phyloP scores from a whole-genome alignment of 192 early-diverging fungal species.

The Coemansia javaensis region DNA sequence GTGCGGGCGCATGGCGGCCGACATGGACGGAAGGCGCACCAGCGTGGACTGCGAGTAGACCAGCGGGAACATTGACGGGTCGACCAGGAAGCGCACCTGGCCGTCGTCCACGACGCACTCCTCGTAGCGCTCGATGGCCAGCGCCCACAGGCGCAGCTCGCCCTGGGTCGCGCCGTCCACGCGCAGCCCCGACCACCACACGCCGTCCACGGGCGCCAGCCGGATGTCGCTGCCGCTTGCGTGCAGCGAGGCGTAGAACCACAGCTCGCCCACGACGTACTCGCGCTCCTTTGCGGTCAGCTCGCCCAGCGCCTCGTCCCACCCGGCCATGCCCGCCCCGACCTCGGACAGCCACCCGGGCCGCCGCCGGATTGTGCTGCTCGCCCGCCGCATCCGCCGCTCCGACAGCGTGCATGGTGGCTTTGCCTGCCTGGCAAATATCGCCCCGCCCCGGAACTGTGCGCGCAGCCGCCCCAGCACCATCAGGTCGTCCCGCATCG shows the following conservation, averaged over 20 bases:
- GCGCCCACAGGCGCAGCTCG: not conserved
- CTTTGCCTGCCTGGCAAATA: too few relatives aligned
- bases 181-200: slow-evolving; percentile 13
- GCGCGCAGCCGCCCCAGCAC: too few relatives aligned
- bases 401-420: not conserved
- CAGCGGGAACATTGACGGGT: slow-evolving; percentile 38
- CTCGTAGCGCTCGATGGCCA: slow-evolving; percentile 4
- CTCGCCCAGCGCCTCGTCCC: not conserved
- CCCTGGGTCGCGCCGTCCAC: not conserved
- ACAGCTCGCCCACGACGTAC: slow-evolving; percentile 23
- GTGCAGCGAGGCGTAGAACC: slow-evolving; percentile 17
- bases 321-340: too few relatives aligned
- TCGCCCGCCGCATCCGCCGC: slow-evolving; percentile 4
- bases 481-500: too few relatives aligned
- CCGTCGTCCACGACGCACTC: slow-evolving; percentile 52
- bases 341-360: slow-evolving; percentile 18
- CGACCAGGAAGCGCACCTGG: slow-evolving; percentile 35
- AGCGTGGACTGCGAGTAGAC: slow-evolving; percentile 2
- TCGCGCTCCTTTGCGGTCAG: slow-evolving; percentile 15
- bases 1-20: too few relatives aligned
- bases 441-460: too few relatives aligned
- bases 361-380: slow-evolving; percentile 27
- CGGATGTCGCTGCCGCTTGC: not conserved
- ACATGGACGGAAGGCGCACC: too few relatives aligned
- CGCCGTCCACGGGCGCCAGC: slow-evolving; percentile 2